Base-by-base conservation (phyloP, 2,329 filamentous ascomycete species). In the Colletotrichum sp. region DNA sequence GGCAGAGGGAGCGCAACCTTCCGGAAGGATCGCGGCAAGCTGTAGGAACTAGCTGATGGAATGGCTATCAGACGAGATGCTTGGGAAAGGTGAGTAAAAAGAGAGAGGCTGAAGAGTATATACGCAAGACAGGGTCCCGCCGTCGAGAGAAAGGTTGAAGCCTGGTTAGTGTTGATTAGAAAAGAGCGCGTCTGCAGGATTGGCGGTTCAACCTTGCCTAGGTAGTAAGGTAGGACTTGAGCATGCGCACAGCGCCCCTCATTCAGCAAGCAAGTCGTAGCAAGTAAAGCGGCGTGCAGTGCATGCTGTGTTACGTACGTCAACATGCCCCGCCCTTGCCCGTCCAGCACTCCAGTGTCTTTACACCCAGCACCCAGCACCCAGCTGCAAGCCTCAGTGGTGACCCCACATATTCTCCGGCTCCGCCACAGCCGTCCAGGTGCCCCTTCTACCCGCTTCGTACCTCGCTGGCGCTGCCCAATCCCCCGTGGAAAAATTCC, bases 361-460 rank as follows among this genome's bases (percentile, higher is more conserved):
- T n/a, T 21, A 52, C 44, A 52, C 4, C 55, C 24, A 59, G 28
- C 28, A 28, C 28, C 28, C 28, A 30, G 28, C 30, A 32, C 28
- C 28, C 28, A 30, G 26, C 1, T 21, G 34, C 21, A 36, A 66
- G 67, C 52, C 52, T 44, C n/a, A 18, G 36, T 39, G 15, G 36
- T 30, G 55, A 26, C 26, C 28, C 69, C 64, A 68, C 70, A 44
- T 39, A 73, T 36, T 34, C 16, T 9, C 64, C 70, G 57, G 70
- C 73, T 76, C 70, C 73, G 73, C 73, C 73, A 76, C 73, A 76
- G 39, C 44, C 30, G 59, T 63, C 44, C 44, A 52, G n/a, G n/a
- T 52, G n/a, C 44, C n/a, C 44, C 44, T 52, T 52, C 44, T 52
- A 52, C 10, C 44, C n/a, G 44, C 44, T 49, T 10, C 44, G 10